Evolutionary conservation across 2,329 filamentous ascomycete genomes (phyloP).

Genomic region (Aspergillus sp.): DNA sequence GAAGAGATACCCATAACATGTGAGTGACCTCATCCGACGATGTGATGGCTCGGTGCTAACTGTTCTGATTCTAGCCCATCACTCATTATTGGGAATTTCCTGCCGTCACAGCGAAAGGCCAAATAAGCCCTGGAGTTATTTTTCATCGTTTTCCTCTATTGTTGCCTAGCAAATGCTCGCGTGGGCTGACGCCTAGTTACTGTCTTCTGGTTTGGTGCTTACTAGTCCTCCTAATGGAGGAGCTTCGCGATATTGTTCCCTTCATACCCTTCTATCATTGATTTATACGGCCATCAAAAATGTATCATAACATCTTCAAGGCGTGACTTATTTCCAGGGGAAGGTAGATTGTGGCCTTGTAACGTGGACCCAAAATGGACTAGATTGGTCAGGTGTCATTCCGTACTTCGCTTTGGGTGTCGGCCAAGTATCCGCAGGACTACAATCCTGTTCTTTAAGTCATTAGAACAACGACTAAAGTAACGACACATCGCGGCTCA

Average conservation of each 20-base stretch:
- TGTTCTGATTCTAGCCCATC: conserved; percentile 66
- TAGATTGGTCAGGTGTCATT: conserved; percentile 19
- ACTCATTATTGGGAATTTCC: conserved; percentile 93
- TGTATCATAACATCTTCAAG: conserved; percentile 6
- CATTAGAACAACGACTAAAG: neutral
- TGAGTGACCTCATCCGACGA: conserved; percentile 53
- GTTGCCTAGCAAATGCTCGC: neutral
- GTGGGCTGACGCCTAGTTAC: neutral
- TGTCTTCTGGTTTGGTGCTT: neutral
- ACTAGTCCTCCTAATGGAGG: neutral
- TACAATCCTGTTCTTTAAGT: neutral
- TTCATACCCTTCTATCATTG: neutral
- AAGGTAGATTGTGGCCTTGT: neutral
- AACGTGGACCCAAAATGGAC: neutral
- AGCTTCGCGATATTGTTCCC: neutral
- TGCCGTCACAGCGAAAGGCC: conserved; percentile 73
- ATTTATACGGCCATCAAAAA: neutral
- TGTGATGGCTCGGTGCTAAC: neutral
- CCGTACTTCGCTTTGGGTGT: neutral
- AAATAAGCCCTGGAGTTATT: conserved; percentile 28
- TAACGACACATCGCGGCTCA: neutral
- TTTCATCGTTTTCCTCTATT: neutral
- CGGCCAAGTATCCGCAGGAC: neutral
- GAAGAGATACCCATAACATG: conserved; percentile 94
- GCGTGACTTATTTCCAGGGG: neutral